Evolutionary conservation across 192 early-diverging fungal species (phyloP), one percentile per base, ranked within the genome.

Genomic region (Podila clonocystis): DNA sequence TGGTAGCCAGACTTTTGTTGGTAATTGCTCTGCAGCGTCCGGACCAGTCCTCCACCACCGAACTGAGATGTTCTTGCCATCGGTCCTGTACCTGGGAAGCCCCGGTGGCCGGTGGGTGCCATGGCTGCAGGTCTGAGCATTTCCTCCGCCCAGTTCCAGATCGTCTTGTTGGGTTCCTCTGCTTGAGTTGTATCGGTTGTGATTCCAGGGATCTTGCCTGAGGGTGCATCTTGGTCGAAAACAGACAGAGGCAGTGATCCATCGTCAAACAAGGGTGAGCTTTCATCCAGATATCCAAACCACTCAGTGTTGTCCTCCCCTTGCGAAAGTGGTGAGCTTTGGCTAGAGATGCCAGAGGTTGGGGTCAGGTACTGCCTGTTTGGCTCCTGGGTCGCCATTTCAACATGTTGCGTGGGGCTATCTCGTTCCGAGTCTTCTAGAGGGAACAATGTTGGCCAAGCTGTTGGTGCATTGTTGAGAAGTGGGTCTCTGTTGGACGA

Each of bases 381-480:
- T 24, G 1, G 9, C 52, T 55, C n/a, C 22, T 55, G 24, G 2
- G 41, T 45, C 15, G 41, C 41, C 41, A 45, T 45, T 15, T 45
- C 41, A 12, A 45, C 41, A 45, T 45, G 41, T 17, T 45, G 41
- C 4, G 41, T 45, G 26, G 26, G 7, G 5, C 15, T n/a, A 36
- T 65, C 0, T 55, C 24, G 52, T 24, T 55, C n/a, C 24, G 52
- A 55, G 20, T 8, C 24, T 26, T 55, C 52, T 22, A 26, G 9
- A 26, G 74, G 74, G 34, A 77, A 77, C 17, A 77, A 26, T 2
- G 74, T 70, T 0, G 68, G 52, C 74, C 74, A 77, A n/a, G 63
- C 13, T 5, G 68, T 55, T 0, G 68, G 50, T 26, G 38, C 48
- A 28, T 65, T 70, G 31, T 62, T 66, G 28, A 77, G 64, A 24